Conservation (phyloP, 495 filamentous ascomycete species). For the Daldinia childiae region DNA sequence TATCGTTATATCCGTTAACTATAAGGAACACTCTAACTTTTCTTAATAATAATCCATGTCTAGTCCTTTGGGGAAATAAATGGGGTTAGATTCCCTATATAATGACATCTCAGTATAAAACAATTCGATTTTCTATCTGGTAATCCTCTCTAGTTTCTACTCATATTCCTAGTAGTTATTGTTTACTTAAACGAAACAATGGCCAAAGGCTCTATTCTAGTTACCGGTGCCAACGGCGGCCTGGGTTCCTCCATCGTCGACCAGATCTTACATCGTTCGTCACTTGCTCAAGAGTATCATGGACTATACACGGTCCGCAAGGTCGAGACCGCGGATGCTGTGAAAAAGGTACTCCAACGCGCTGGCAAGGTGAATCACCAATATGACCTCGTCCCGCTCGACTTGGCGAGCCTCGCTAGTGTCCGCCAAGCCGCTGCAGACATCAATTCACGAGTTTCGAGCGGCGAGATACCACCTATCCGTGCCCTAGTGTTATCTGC, state of each 20-base stretch:
- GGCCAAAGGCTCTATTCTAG: slow-evolving; percentile 57
- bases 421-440: slow-evolving; percentile 52
- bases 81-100: neutral
- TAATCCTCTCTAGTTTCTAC: neutral
- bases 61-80: neutral
- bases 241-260: slow-evolving; percentile 59
- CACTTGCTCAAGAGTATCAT: slow-evolving; percentile 49
- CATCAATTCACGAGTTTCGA: slow-evolving; percentile 51
- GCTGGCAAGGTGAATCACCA: slow-evolving; percentile 46
- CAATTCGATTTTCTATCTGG: neutral
- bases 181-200: slow-evolving; percentile 14
- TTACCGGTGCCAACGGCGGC: slow-evolving; percentile 64
- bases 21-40: neutral
- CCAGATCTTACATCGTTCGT: slow-evolving; percentile 53
- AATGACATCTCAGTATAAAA: neutral
- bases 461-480: slow-evolving; percentile 53
- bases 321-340: slow-evolving; percentile 47
- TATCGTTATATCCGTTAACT: slow-evolving; percentile 1
- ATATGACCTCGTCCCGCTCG: slow-evolving; percentile 53
- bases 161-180: neutral
- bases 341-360: slow-evolving; percentile 44
- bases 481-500: slow-evolving; percentile 58
- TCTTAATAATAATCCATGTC: no score
- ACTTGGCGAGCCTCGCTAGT: slow-evolving; percentile 53
- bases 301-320: slow-evolving; percentile 55